Evolutionary conservation across 768 basidiomycete species (phyloP).

Genomic region (Termitomyces sp.): DNA sequence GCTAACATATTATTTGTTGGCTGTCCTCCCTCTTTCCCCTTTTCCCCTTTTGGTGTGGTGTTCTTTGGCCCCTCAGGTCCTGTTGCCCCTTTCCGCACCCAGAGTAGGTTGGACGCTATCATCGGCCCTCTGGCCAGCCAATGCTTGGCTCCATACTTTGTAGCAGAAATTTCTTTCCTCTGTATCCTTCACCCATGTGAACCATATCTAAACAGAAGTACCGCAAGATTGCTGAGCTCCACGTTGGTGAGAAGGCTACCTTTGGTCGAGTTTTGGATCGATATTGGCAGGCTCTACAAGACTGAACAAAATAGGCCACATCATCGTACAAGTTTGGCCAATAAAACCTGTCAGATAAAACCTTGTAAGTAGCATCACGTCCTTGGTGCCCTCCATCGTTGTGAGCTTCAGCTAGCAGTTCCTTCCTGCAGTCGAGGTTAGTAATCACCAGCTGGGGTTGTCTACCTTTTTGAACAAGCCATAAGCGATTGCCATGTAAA

Average conservation of each 20-base stretch:
- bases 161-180: constrained; percentile 17
- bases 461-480: constrained; percentile 8
- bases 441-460: constrained; percentile 23
- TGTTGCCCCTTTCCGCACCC: no score
- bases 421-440: constrained; percentile 3
- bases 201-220: no score
- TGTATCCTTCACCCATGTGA: neutral
- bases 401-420: constrained; percentile 22
- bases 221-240: no score
- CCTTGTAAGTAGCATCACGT: constrained; percentile 18
- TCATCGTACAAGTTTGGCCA: constrained; percentile 15
- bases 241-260: no score
- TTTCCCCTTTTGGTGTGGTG: no score
- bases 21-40: no score
- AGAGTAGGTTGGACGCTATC: no score
- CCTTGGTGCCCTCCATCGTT: constrained; percentile 26
- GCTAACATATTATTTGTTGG: no score
- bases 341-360: constrained; percentile 1
- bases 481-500: constrained; percentile 16
- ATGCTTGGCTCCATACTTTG: constrained; percentile 19
- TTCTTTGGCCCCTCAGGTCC: no score
- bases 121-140: constrained; percentile 18
- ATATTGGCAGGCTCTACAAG: no score
- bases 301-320: no score
- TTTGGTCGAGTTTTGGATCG: no score